Percentiles rank a stretch among this genome's conserved stretches.
Conservation (phyloP, 768 basidiomycete species). For the Naganishia vishniacii region DNA sequence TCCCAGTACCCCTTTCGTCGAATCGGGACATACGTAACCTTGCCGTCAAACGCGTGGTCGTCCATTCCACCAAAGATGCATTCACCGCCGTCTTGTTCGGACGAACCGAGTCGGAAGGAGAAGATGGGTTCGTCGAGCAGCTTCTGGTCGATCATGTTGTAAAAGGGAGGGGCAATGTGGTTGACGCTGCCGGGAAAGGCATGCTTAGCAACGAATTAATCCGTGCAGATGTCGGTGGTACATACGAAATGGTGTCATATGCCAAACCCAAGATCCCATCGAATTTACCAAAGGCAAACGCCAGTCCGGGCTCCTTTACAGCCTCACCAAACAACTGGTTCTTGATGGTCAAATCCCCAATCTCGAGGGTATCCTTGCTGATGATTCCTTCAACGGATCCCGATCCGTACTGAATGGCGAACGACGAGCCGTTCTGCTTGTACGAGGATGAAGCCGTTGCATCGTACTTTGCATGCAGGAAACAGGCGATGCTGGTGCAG, state of each 20-base stretch:
- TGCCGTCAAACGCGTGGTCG: constrained; percentile 65
- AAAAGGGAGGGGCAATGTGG: constrained; percentile 86
- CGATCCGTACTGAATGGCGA: constrained; percentile 88
- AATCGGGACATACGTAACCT: constrained; percentile 78
- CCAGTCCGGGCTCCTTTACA: constrained; percentile 88
- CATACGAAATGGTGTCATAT: constrained; percentile 78
- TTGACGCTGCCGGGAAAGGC: constrained; percentile 59
- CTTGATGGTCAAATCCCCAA: constrained; percentile 74
- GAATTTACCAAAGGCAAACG: constrained; percentile 83
- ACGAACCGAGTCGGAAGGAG: constrained; percentile 83
- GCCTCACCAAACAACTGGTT: constrained; percentile 89
- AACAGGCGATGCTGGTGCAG: constrained; percentile 48
- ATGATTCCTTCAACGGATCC: constrained; percentile 96
- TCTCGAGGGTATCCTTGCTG: constrained; percentile 69
- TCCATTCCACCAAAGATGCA: constrained; percentile 90
- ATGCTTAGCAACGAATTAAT: constrained; percentile 5
- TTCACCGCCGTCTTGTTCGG: constrained; percentile 83
- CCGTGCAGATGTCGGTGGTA: not conserved
- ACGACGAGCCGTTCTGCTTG: constrained; percentile 80
- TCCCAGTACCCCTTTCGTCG: constrained; percentile 98
- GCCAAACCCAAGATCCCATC: constrained; percentile 92
- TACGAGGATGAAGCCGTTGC: constrained; percentile 70
- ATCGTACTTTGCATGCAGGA: constrained; percentile 85
- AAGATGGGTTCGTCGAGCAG: constrained; percentile 83
- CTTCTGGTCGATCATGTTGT: constrained; percentile 76